Evolutionary conservation across 2,329 filamentous ascomycete species (phyloP).

Genomic region (Aotearoamyces nothofagi): DNA sequence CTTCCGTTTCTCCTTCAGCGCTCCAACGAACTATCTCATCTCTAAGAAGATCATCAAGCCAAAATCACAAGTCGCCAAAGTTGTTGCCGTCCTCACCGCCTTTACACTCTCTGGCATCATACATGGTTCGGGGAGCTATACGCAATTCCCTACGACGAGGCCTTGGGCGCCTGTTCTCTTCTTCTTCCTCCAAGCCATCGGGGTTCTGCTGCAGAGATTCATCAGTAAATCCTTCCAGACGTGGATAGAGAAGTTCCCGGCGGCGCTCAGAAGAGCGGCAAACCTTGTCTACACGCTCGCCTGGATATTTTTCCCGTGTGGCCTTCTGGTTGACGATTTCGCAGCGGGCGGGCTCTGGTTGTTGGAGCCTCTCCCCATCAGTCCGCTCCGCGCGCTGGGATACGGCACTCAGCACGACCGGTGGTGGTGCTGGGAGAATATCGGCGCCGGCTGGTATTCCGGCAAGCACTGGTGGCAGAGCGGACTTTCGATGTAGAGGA

Average conservation of each 20-base stretch:
- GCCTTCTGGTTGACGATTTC: slow-evolving; percentile 62
- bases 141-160: slow-evolving; percentile 36
- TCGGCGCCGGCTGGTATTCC: too few relatives aligned
- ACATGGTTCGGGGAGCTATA: slow-evolving; percentile 57
- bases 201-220: slow-evolving; percentile 43
- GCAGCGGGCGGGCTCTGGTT: slow-evolving; percentile 61
- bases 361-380: slow-evolving; percentile 69
- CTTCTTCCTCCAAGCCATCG: slow-evolving; percentile 56
- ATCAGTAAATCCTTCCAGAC: slow-evolving; percentile 21
- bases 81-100: slow-evolving; percentile 29
- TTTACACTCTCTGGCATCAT: slow-evolving; percentile 54
- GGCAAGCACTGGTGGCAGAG: too few relatives aligned
- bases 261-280: slow-evolving; percentile 27
- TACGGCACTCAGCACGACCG: slow-evolving; percentile 43
- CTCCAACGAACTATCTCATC: slow-evolving; percentile 36
- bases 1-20: slow-evolving; percentile 59
- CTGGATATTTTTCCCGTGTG: slow-evolving; percentile 56
- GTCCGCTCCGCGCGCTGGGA: slow-evolving; percentile 49
- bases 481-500: too few relatives aligned
- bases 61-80: slow-evolving; percentile 18
- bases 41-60: slow-evolving; percentile 23
- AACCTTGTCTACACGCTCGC: slow-evolving; percentile 47
- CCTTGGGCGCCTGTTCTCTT: slow-evolving; percentile 47
- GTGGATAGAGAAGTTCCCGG: slow-evolving; percentile 25
- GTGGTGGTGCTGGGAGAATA: too few relatives aligned